Conservation (phyloP, 129 eudicot species). For the Deinandra increscens region DNA sequence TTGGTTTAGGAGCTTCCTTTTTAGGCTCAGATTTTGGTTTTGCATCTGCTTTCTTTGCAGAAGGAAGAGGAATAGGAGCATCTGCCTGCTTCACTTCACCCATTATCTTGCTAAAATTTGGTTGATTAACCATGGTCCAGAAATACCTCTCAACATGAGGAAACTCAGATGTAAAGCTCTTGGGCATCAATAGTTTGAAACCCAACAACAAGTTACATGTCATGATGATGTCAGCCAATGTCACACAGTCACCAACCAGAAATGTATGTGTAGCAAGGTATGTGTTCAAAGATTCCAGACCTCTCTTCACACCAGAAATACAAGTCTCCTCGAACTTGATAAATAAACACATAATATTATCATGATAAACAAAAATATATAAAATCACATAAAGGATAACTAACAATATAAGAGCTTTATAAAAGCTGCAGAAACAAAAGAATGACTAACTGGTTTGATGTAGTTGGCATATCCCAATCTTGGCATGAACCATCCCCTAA, state of each 20-base stretch:
- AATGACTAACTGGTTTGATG: slow-evolving; percentile 15
- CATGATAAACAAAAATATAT: not conserved
- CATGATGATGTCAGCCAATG: slow-evolving; percentile 61
- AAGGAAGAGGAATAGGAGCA: slow-evolving; percentile 48
- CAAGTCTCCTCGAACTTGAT: slow-evolving; percentile 71
- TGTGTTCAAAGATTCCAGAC: slow-evolving; percentile 55
- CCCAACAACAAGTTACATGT: slow-evolving; percentile 55
- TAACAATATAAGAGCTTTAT: not conserved
- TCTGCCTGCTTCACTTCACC: slow-evolving; percentile 67
- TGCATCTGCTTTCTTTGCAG: slow-evolving; percentile 57
- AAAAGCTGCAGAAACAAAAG: not conserved
- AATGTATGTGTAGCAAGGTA: slow-evolving; percentile 50
- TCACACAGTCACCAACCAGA: slow-evolving; percentile 52
- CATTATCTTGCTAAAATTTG: slow-evolving; percentile 60
- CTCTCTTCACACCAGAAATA: slow-evolving; percentile 53
- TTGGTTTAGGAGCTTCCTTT: slow-evolving; percentile 28
- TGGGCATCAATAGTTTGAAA: slow-evolving; percentile 43
- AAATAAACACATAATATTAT: slow-evolving; percentile 6
- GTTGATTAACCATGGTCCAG: slow-evolving; percentile 91
- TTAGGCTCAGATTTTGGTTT: slow-evolving; percentile 48
- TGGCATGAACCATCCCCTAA: slow-evolving; percentile 39
- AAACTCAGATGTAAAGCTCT: slow-evolving; percentile 64
- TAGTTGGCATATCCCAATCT: slow-evolving; percentile 34
- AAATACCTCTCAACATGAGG: slow-evolving; percentile 95
- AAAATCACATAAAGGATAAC: not conserved